A percentile compares a stretch with the other conserved stretches of the same genome.
phyloP scores from a whole-genome alignment of 495 filamentous ascomycete species.

The Pyrenula massariospora region DNA sequence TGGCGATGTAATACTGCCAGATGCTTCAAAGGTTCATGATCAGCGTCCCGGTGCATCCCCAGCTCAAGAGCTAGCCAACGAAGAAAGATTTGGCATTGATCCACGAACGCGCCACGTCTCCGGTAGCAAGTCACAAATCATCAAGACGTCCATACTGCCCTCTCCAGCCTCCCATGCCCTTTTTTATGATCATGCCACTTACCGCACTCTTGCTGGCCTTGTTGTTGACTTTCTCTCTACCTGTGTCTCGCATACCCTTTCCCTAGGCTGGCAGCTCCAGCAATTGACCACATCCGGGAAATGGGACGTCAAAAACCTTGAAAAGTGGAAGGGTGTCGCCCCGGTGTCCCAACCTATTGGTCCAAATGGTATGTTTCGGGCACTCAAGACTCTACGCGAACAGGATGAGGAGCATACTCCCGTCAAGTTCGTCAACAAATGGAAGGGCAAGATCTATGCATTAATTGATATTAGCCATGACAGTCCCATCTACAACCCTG shows the following conservation, averaged over 20 bases:
- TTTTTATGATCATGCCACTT: slow-evolving; percentile 65
- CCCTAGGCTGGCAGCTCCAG: slow-evolving; percentile 80
- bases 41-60: slow-evolving; percentile 6
- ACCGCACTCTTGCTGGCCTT: slow-evolving; percentile 65
- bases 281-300: slow-evolving; percentile 79
- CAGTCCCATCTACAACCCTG: slow-evolving; percentile 71
- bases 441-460: slow-evolving; percentile 52
- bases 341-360: slow-evolving; percentile 70
- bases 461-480: slow-evolving; percentile 86
- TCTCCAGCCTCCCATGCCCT: slow-evolving; percentile 73
- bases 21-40: slow-evolving; percentile 28
- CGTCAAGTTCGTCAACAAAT: slow-evolving; percentile 55
- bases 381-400: slow-evolving; percentile 80
- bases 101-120: slow-evolving; percentile 2
- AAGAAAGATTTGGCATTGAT: slow-evolving; percentile 9
- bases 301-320: slow-evolving; percentile 96
- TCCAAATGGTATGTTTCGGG: slow-evolving; percentile 53
- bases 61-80: slow-evolving; percentile 15
- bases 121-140: slow-evolving; percentile 27
- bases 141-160: slow-evolving; percentile 64
- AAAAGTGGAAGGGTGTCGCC: slow-evolving; percentile 71
- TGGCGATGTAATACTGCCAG: slow-evolving; percentile 30
- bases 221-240: slow-evolving; percentile 69
- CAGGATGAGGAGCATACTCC: slow-evolving; percentile 78
- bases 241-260: slow-evolving; percentile 65